These are phyloP conservation scores for Dovyalis caffra DNA, from an alignment of 345 rosid genomes.

Conservation along the genomic window DNA sequence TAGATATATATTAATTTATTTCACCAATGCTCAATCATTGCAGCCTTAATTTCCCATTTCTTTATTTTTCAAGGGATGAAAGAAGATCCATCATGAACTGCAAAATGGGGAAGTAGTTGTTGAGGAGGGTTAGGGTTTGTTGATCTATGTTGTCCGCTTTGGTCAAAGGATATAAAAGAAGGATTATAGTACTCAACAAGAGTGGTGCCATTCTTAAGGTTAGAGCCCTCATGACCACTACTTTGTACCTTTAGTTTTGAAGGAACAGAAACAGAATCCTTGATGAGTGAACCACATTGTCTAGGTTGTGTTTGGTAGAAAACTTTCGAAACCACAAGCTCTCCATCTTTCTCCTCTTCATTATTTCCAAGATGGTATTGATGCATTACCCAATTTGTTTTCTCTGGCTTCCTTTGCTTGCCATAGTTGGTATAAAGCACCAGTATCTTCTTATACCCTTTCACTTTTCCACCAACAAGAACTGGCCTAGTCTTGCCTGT, in stretches of 20 bases:
- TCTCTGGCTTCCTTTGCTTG: constrained; percentile 89
- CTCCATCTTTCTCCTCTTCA: constrained; percentile 96
- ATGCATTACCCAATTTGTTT: constrained; percentile 98
- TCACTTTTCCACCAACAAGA: constrained; percentile 46
- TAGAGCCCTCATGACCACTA: constrained; percentile 30
- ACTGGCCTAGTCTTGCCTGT: constrained; percentile 97
- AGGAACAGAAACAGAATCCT: constrained; percentile 34
- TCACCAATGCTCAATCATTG: not conserved
- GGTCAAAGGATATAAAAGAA: constrained; percentile 65
- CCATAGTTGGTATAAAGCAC: constrained; percentile 98
- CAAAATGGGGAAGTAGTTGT: constrained; percentile 57
- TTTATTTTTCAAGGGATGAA: constrained; percentile 45
- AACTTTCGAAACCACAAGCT: constrained; percentile 89
- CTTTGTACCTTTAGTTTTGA: constrained; percentile 36
- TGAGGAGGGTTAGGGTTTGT: constrained; percentile 28
- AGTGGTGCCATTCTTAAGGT: constrained; percentile 27
- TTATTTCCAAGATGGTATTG: constrained; percentile 89
- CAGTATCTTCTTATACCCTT: constrained; percentile 88
- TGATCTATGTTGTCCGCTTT: constrained; percentile 48
- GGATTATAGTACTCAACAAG: constrained; percentile 55
- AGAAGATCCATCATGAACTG: constrained; percentile 60
- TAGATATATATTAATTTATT: constrained; percentile 2
- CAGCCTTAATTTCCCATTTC: not conserved
- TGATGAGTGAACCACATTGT: constrained; percentile 56
- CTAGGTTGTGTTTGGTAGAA: constrained; percentile 98